A percentile compares a stretch with the other conserved stretches of the same genome.
phyloP scores from a whole-genome alignment of 768 basidiomycete species.

The Trametes sanguinea region DNA sequence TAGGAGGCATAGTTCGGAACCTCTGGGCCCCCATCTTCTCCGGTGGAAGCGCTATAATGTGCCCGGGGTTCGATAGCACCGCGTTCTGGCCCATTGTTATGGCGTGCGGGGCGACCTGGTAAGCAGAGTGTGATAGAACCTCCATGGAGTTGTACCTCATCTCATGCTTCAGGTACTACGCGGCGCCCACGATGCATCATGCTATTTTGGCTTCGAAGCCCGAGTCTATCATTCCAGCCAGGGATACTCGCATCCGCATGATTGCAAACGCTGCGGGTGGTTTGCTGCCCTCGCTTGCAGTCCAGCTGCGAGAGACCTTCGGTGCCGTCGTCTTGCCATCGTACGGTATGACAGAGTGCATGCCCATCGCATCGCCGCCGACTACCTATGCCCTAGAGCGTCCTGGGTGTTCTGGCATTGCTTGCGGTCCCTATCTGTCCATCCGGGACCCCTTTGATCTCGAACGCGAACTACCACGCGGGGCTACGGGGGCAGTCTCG shows the following conservation, averaged over 20 bases:
- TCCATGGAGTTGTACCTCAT: background rate
- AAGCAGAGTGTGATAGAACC: conserved; percentile 26
- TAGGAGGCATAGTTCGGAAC: conserved; percentile 61
- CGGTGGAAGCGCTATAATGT: conserved; percentile 57
- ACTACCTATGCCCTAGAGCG: conserved; percentile 48
- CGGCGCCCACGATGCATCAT: conserved; percentile 53
- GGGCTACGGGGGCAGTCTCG: conserved; percentile 52
- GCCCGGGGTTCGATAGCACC: conserved; percentile 53
- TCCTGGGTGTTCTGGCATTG: conserved; percentile 49
- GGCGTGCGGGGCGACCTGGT: conserved; percentile 51
- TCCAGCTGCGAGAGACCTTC: conserved; percentile 49
- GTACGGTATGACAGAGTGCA: conserved; percentile 60
- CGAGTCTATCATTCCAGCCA: conserved; percentile 32
- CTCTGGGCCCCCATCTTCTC: conserved; percentile 58
- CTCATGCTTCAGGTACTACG: conserved; percentile 45
- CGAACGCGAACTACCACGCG: conserved; percentile 40
- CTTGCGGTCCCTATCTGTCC: conserved; percentile 50
- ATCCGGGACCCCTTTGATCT: conserved; percentile 42
- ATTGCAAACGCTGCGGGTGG: conserved; percentile 56
- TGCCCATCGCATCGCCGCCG: conserved; percentile 52
- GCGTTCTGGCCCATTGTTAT: conserved; percentile 42
- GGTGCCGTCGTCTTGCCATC: conserved; percentile 56
- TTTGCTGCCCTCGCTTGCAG: conserved; percentile 53
- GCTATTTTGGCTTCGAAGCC: conserved; percentile 47
- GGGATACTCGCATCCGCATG: conserved; percentile 45